A percentile compares a stretch with the other conserved stretches of the same genome.
Evolutionary conservation across 345 rosid genomes (phyloP).

Genomic region (Lenwebbia sp.): DNA sequence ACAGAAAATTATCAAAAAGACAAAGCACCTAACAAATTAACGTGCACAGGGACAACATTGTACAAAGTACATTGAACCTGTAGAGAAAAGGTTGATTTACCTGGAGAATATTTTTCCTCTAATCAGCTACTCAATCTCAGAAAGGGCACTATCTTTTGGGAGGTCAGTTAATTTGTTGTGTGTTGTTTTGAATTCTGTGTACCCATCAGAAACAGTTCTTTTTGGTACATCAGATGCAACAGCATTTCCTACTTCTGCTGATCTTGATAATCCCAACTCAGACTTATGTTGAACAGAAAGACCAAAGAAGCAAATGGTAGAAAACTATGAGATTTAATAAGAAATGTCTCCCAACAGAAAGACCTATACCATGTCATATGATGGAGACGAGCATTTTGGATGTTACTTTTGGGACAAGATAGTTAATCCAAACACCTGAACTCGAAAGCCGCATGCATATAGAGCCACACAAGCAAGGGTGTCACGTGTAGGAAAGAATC

Average conservation of each 20-base stretch:
- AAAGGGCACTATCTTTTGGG: constrained; percentile 14
- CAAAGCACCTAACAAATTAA: not conserved
- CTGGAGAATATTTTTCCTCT: constrained; percentile 52
- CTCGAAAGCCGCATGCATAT: not conserved
- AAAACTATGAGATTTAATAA: not conserved
- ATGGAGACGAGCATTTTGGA: not conserved
- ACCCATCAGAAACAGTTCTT: constrained; percentile 13
- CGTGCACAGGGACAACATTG: not conserved
- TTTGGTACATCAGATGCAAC: constrained; percentile 15
- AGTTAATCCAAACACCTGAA: not conserved
- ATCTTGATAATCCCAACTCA: constrained; percentile 11
- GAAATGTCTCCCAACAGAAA: not conserved
- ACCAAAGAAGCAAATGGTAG: not conserved
- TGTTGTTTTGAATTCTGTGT: constrained; percentile 6
- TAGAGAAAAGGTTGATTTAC: constrained; percentile 16
- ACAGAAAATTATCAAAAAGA: not conserved
- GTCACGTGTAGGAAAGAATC: not conserved
- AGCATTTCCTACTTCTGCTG: constrained; percentile 21
- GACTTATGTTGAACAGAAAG: not conserved
- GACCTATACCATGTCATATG: not conserved
- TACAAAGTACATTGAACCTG: not conserved
- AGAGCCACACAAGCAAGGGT: not conserved
- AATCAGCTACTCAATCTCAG: constrained; percentile 67
- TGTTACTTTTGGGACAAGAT: not conserved
- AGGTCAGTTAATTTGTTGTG: constrained; percentile 5